Evolutionary conservation across 306 rosid genomes (phyloP).

Genomic region (Acmispon strigosus): DNA sequence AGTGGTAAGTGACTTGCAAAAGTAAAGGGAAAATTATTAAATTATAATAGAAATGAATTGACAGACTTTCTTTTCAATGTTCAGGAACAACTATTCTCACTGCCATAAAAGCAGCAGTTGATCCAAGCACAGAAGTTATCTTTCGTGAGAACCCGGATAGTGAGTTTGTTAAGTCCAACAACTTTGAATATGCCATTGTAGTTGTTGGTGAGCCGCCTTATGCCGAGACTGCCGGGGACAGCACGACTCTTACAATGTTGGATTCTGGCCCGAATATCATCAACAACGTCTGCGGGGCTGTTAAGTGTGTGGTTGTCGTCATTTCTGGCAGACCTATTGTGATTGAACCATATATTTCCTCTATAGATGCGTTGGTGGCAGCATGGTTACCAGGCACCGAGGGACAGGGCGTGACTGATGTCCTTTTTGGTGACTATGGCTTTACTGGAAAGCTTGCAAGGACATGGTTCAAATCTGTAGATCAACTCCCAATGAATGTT

Average conservation of each 20-base stretch:
- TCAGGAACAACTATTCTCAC: constrained; percentile 79
- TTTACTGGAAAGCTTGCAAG: constrained; percentile 85
- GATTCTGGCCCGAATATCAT: constrained; percentile 71
- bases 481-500: constrained; percentile 87
- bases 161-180: constrained; percentile 54
- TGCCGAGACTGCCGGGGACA: constrained; percentile 77
- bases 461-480: constrained; percentile 84
- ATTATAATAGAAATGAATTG: constrained; percentile 3
- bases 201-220: constrained; percentile 83
- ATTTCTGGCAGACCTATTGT: constrained; percentile 85
- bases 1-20: constrained; percentile 47
- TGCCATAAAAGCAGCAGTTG: constrained; percentile 63
- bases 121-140: constrained; percentile 58
- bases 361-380: constrained; percentile 66
- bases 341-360: constrained; percentile 67
- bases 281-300: constrained; percentile 57
- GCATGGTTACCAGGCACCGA: constrained; percentile 96
- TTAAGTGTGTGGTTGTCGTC: constrained; percentile 63
- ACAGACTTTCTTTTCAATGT: constrained; percentile 21
- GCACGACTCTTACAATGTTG: constrained; percentile 49
- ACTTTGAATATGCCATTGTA: constrained; percentile 71
- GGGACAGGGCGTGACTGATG: constrained; percentile 87
- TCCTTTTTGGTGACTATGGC: constrained; percentile 78
- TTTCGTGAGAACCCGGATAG: constrained; percentile 63
- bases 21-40: not conserved